These are phyloP conservation scores for Scedosporium aurantiacum DNA, from an alignment of 2,329 filamentous ascomycete species.

Conservation along the genomic window DNA sequence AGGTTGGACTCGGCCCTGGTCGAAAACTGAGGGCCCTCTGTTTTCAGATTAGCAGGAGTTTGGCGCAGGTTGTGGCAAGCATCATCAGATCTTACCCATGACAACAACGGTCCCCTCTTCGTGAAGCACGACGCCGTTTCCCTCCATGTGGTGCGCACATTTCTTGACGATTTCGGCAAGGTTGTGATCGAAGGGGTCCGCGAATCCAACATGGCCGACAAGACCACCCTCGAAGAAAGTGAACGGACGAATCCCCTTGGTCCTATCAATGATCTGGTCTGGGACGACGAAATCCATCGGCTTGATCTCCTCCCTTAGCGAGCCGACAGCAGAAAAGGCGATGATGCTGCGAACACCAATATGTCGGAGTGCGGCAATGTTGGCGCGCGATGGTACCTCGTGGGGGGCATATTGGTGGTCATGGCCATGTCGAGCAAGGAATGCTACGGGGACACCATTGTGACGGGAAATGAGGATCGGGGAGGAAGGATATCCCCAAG, in stretches of 20 bases:
- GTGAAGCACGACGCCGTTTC: slow-evolving; percentile 77
- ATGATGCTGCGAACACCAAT: slow-evolving; percentile 86
- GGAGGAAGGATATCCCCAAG: slow-evolving; percentile 72
- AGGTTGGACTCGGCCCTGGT: slow-evolving; percentile 92
- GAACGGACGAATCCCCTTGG: slow-evolving; percentile 86
- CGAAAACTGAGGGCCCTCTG: slow-evolving; percentile 95
- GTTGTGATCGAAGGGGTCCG: slow-evolving; percentile 79
- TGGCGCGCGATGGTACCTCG: slow-evolving; percentile 88
- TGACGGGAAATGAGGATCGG: slow-evolving; percentile 83
- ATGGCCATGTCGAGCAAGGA: slow-evolving; percentile 82
- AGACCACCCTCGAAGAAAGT: slow-evolving; percentile 92
- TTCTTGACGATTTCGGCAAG: slow-evolving; percentile 66
- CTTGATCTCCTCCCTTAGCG: slow-evolving; percentile 81
- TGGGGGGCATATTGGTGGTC: slow-evolving; percentile 87
- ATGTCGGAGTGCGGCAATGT: slow-evolving; percentile 90
- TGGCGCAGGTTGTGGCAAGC: neutral
- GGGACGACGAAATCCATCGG: slow-evolving; percentile 95
- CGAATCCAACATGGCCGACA: slow-evolving; percentile 90
- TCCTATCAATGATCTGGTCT: slow-evolving; percentile 94
- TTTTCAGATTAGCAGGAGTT: neutral
- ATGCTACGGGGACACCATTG: slow-evolving; percentile 71
- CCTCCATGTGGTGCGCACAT: slow-evolving; percentile 65
- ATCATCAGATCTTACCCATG: slow-evolving; percentile 56
- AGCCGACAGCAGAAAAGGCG: slow-evolving; percentile 91
- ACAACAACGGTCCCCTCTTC: slow-evolving; percentile 77